phyloP scores from a whole-genome alignment of 495 filamentous ascomycete species.

The Talaromyces ruber region DNA sequence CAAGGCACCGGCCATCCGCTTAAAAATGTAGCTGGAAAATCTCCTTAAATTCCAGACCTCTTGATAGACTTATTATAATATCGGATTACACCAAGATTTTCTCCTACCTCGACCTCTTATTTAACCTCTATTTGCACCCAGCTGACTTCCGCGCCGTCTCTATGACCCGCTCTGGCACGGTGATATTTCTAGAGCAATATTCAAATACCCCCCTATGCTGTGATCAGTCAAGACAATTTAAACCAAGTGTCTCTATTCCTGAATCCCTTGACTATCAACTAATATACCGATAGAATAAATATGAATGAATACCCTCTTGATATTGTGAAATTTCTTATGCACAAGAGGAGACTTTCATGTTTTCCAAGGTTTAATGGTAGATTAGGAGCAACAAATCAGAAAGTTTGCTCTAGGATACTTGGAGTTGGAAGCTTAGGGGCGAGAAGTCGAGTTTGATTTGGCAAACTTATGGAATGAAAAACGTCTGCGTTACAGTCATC shows the following conservation, averaged over 20 bases:
- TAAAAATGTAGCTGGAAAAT: background rate
- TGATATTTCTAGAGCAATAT: background rate
- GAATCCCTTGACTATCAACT: background rate
- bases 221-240: background rate
- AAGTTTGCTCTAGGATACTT: background rate
- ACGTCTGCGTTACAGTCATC: background rate
- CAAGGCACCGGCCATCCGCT: background rate
- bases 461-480: background rate
- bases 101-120: background rate
- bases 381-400: background rate
- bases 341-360: background rate
- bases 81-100: background rate
- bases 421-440: background rate
- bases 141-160: background rate
- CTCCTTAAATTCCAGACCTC: background rate
- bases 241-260: background rate
- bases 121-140: background rate
- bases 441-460: background rate
- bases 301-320: background rate
- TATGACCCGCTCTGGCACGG: background rate
- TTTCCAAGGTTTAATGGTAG: background rate
- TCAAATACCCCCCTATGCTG: background rate
- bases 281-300: background rate
- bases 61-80: background rate
- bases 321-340: background rate